Percentiles rank a stretch among this genome's conserved stretches.
These are phyloP conservation scores for Podaxis mareebaensis DNA, from an alignment of 768 basidiomycete genomes.

Conservation along the genomic window DNA sequence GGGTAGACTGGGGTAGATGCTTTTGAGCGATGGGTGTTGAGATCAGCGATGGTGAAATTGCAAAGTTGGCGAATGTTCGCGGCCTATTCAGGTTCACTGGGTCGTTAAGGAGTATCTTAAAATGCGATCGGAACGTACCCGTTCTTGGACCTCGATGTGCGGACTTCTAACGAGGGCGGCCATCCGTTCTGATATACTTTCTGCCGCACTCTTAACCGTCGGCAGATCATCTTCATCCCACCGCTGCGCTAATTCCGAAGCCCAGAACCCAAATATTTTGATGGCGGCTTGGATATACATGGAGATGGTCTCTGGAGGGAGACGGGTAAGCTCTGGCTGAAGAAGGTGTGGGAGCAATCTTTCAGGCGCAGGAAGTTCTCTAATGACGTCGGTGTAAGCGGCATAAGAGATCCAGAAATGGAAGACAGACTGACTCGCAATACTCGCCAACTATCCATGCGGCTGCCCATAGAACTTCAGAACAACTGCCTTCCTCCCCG, in stretches of 20 bases:
- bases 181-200: slow-evolving; percentile 59
- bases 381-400: slow-evolving; percentile 29
- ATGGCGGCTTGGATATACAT: slow-evolving; percentile 81
- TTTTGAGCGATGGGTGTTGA: slow-evolving; percentile 53
- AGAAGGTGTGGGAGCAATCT: slow-evolving; percentile 72
- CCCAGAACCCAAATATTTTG: slow-evolving; percentile 89
- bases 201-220: slow-evolving; percentile 64
- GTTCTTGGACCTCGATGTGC: slow-evolving; percentile 90
- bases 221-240: slow-evolving; percentile 78
- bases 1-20: slow-evolving; percentile 29
- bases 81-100: slow-evolving; percentile 48
- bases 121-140: slow-evolving; percentile 52
- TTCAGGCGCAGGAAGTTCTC: slow-evolving; percentile 78
- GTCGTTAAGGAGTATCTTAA: neutral
- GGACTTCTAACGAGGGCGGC: slow-evolving; percentile 56
- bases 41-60: slow-evolving; percentile 73
- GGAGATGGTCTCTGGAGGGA: slow-evolving; percentile 66
- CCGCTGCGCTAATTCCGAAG: slow-evolving; percentile 66
- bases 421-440: slow-evolving; percentile 62
- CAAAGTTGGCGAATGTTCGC: slow-evolving; percentile 77
- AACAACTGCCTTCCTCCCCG: slow-evolving; percentile 70
- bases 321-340: slow-evolving; percentile 53
- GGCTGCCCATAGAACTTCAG: slow-evolving; percentile 89
- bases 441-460: slow-evolving; percentile 98
- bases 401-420: neutral